Evolutionary conservation across 1,284 basidiomycete species (phyloP), one percentile per base, ranked within the genome.

Genomic region (Cutaneotrichosporon cavernicola): DNA sequence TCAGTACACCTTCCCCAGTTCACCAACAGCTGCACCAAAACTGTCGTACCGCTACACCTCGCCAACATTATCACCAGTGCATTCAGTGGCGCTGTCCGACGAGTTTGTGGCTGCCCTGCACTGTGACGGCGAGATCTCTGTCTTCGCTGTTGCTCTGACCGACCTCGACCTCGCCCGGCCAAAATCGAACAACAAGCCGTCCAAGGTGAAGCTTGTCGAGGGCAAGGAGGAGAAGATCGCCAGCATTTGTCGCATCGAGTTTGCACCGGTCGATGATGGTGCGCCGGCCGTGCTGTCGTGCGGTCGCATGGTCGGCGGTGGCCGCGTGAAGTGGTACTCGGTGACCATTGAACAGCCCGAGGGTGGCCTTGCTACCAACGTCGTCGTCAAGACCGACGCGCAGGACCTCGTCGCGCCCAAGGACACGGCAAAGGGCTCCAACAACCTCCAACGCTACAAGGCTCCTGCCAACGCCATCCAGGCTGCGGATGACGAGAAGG

Each of bases 311-410:
- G 83, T 85, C 11, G 86, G 86, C 56, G 89, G 87, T 18, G 84
- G 87, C 16, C 83, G 85, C 65, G 86, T 89, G n/a, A 83, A 87
- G 26, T 91, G 91, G 78, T 84, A 88, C 64, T 78, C 83, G 58
- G 81, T 82, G 32, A 85, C 85, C 13, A 83, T 85, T 52, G 88
- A 86, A 73, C 81, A 87, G 53, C 79, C 85, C 53, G 85, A 87
- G 58, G 80, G 77, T 51, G 73, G 75, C 55, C 56, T 78, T 21
- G 63, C 66, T 30, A 32, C 69, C 10, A 69, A 69, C 10, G 73
- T 87, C 18, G 74, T 79, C 11, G 80, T 89, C 64, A 78, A 81
- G 58, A 74, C 76, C 38, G 82, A 86, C 56, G 84, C 72, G 11
- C 80, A 85, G 34, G 80, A 79, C 49, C 72, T 84, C 16, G 76